Evolutionary conservation across 169 alveolate genomes (phyloP).

Genomic region (Cryptosporidium canis): DNA sequence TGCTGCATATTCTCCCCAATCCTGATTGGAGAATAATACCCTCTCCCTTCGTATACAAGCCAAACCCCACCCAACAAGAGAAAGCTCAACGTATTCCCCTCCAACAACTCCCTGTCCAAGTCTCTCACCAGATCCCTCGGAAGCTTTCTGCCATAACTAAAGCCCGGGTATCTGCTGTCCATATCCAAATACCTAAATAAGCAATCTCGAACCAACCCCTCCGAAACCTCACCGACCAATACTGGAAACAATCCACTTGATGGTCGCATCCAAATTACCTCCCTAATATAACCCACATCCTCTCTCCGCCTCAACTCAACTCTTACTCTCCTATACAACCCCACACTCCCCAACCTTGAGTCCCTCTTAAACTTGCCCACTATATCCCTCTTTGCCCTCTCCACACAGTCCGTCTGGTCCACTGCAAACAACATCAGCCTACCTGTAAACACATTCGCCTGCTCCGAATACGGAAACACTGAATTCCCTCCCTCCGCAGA

Average conservation of each 20-base stretch:
- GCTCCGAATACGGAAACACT: conserved; percentile 63
- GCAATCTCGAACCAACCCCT: background rate
- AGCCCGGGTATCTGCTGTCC: background rate
- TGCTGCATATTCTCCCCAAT: conserved; percentile 35
- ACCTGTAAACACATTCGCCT: conserved; percentile 19
- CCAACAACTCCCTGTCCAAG: conserved; percentile 5
- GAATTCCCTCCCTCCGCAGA: background rate
- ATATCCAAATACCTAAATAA: conserved; percentile 2
- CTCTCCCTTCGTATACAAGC: conserved; percentile 54
- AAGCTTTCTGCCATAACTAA: conserved; percentile 11
- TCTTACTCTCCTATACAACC: conserved; percentile 57
- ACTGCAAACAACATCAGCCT: conserved; percentile 4
- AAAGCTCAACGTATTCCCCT: background rate
- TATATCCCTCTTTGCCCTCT: conserved; percentile 1
- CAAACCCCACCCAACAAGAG: conserved; percentile 36
- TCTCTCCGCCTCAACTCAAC: conserved; percentile 1
- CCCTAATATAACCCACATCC: background rate
- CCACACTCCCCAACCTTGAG: background rate
- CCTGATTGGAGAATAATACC: conserved; percentile 48
- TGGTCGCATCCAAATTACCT: background rate
- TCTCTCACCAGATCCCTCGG: conserved; percentile 17
- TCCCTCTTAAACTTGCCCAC: background rate
- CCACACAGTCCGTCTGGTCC: conserved; percentile 7
- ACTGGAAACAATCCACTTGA: conserved; percentile 49
- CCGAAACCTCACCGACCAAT: conserved; percentile 18